Conservation (phyloP, 2,329 filamentous ascomycete genomes). For the Pseudocercospora musae region DNA sequence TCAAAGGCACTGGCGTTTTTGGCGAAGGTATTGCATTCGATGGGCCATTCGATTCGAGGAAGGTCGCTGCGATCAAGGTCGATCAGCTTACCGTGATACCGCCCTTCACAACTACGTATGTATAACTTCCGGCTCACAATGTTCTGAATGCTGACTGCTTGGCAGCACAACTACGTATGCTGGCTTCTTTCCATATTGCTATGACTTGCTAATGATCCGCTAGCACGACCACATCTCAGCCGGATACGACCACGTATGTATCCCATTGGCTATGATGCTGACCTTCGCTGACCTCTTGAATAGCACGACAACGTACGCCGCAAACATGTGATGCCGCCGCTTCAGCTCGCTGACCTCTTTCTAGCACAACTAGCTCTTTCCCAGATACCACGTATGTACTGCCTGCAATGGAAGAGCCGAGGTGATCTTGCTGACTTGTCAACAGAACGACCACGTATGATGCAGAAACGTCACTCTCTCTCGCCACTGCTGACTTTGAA, state of each 20-base stretch:
- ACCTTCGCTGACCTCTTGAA: neutral
- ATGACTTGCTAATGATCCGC: neutral
- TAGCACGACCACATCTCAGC: neutral
- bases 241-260: neutral
- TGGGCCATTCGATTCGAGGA: neutral
- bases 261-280: neutral
- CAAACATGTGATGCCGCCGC: neutral
- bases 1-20: conserved; percentile 1
- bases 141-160: neutral
- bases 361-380: neutral
- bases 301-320: neutral
- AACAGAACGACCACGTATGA: neutral
- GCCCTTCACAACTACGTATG: neutral
- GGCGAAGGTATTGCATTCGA: neutral
- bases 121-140: neutral
- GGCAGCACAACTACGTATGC: neutral
- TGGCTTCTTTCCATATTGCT: neutral
- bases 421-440: neutral
- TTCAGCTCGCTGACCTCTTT: neutral
- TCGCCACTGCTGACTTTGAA: neutral
- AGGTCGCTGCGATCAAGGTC: neutral
- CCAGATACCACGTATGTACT: neutral
- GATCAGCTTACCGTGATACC: neutral
- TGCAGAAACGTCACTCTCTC: neutral
- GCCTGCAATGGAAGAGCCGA: neutral